Conservation (phyloP, 345 rosid genomes). For the Passiflora organensis region DNA sequence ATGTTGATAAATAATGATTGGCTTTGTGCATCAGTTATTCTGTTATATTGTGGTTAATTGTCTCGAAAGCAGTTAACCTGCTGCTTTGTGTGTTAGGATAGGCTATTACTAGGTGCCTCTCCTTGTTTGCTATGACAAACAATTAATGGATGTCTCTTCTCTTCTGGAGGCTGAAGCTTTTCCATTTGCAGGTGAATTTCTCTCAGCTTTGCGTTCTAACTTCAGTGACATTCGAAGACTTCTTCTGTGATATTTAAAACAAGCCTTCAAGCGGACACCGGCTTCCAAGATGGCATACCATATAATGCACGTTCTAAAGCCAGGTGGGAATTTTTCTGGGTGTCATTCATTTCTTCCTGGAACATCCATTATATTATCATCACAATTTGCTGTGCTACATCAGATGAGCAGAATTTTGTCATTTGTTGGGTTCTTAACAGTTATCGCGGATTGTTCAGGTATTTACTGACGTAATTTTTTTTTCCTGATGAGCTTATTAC, state of each 20-base stretch:
- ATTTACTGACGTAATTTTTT: background rate
- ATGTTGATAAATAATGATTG: too few relatives aligned
- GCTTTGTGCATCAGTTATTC: too few relatives aligned
- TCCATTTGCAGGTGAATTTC: slow-evolving; percentile 62
- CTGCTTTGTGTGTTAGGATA: background rate
- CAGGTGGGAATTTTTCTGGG: slow-evolving; percentile 1
- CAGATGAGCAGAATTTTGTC: slow-evolving; percentile 14
- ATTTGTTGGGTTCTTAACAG: slow-evolving; percentile 3
- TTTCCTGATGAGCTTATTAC: background rate
- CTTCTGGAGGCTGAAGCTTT: slow-evolving; percentile 2
- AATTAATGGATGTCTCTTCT: background rate
- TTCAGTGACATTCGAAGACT: slow-evolving; percentile 77
- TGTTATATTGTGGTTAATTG: too few relatives aligned
- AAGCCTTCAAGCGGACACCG: slow-evolving; percentile 1
- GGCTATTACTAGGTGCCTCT: too few relatives aligned
- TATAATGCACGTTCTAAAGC: slow-evolving; percentile 6
- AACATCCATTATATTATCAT: background rate
- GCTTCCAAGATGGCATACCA: background rate
- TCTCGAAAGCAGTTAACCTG: background rate
- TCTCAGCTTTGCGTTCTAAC: slow-evolving; percentile 60
- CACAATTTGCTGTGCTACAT: slow-evolving; percentile 12
- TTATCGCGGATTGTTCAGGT: slow-evolving; percentile 3
- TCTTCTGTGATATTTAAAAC: slow-evolving; percentile 43
- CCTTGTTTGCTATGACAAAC: background rate
- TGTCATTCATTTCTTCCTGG: too few relatives aligned